Evolutionary conservation across 495 filamentous ascomycete genomes (phyloP).

Genomic region (Pyrenula massariospora): DNA sequence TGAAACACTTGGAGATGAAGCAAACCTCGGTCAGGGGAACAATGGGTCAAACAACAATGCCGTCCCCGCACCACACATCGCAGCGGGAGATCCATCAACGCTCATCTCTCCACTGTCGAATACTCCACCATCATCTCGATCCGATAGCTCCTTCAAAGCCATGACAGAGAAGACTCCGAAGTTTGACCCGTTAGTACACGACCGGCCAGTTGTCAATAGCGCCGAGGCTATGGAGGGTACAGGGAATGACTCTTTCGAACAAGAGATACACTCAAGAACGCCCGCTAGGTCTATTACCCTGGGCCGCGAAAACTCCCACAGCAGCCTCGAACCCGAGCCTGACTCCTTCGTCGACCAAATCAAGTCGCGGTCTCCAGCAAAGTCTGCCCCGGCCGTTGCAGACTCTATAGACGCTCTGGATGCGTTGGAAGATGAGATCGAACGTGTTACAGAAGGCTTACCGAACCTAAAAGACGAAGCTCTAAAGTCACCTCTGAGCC

Average conservation of each 20-base stretch:
- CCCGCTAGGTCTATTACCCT: background rate
- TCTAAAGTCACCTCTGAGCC: constrained; percentile 1
- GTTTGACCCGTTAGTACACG: background rate
- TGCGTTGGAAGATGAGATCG: constrained; percentile 55
- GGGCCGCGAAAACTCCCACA: background rate
- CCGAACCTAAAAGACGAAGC: constrained; percentile 4
- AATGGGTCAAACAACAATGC: background rate
- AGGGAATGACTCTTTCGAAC: background rate
- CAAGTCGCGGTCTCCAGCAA: constrained; percentile 23
- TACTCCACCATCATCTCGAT: background rate
- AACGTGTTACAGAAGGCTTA: constrained; percentile 31
- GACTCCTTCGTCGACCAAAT: constrained; percentile 30
- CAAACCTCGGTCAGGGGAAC: background rate
- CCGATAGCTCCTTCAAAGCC: background rate
- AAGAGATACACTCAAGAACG: background rate
- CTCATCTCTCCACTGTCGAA: background rate
- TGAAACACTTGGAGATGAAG: background rate
- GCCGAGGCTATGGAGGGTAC: background rate
- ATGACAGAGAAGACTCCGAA: background rate
- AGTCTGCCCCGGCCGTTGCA: constrained; percentile 44
- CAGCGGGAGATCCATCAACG: background rate
- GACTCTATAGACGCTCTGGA: constrained; percentile 60
- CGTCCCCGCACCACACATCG: background rate
- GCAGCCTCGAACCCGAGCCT: background rate
- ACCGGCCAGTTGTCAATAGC: background rate